Evolutionary conservation across 306 rosid species (phyloP), one percentile per base, ranked within the genome.

Genomic region (Vigna trinervia): DNA sequence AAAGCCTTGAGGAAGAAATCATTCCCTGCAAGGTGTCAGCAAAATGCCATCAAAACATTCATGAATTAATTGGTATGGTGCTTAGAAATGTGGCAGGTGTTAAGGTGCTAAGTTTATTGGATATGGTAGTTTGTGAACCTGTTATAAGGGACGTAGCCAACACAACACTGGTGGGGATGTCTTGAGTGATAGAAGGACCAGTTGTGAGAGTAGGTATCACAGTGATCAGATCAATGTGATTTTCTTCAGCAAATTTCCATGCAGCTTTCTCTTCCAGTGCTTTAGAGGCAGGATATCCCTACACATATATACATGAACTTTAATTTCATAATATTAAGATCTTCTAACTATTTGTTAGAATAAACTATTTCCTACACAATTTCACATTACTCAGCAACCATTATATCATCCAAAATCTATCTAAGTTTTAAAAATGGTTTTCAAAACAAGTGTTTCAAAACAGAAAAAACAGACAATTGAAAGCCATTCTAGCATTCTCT

Each of bases 251-350:
- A 51, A 90, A 88, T 87, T 88, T 65, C 91, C 87, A 84, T 74
- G 96, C 91, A 19, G 88, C 77, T 74, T 85, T 88, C 85, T 90
- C 93, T 17, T 93, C 90, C 10, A 85, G 83, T 28, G 85, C 64
- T 83, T 90, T 90, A 69, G 96, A 90, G 56, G 51, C 83, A 66
- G 89, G 89, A 68, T 90, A 87, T 47, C 93, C 96, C 96, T 90
- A 86, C 23, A 87, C 22, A 78, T 47, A 3, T 63, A 34, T 3
- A 17, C 13, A 36, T 38, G 15, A 38, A 63, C 7, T 63, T 63
- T 63, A 63, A 8, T 63, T 36, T n/a, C 69, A 36, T 15, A 63
- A 36, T 36, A 36, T 5, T 17, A 52, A 17, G 8, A 19, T 20
- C 32, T 56, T 20, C 32, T 56, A 11, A 13, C 1, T 57, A 10